Evolutionary conservation across 2,329 filamentous ascomycete species (phyloP).

Genomic region (Verticillium zaregamsianum): DNA sequence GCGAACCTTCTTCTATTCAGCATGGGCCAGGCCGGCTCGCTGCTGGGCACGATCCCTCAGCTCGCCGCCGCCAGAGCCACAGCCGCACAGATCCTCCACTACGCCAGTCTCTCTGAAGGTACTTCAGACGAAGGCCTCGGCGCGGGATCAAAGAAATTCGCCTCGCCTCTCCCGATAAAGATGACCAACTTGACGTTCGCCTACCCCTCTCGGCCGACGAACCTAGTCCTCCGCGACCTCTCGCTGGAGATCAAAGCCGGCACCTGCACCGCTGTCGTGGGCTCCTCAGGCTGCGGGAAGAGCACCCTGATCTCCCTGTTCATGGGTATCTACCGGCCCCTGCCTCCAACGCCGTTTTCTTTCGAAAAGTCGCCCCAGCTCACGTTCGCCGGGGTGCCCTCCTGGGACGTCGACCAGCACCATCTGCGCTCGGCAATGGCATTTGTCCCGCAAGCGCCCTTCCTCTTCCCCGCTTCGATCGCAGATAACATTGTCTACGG

Average conservation of each 20-base stretch:
- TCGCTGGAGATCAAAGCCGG: constrained; percentile 60
- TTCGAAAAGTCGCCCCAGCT: constrained; percentile 31
- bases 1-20: constrained; percentile 83
- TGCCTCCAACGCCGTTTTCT: neutral
- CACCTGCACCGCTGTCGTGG: constrained; percentile 73
- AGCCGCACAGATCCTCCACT: constrained; percentile 67
- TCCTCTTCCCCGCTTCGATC: constrained; percentile 74
- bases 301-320: constrained; percentile 76
- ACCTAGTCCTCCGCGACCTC: constrained; percentile 57
- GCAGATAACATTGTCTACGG: constrained; percentile 82
- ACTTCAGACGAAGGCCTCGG: constrained; percentile 38
- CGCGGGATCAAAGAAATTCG: constrained; percentile 12
- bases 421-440: constrained; percentile 58
- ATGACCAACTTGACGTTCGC: constrained; percentile 57
- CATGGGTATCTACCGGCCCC: constrained; percentile 61
- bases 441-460: constrained; percentile 67
- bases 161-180: constrained; percentile 40
- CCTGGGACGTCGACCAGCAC: constrained; percentile 54
- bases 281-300: constrained; percentile 85
- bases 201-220: constrained; percentile 58
- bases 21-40: constrained; percentile 65
- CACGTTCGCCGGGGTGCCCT: constrained; percentile 54
- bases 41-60: constrained; percentile 75
- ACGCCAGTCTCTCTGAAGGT: constrained; percentile 54
- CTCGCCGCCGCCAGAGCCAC: constrained; percentile 70